Evolutionary conservation across 176 grass and related monocot genomes (phyloP), one percentile per base, ranked within the genome.

Genomic region (Oryza coarctata): DNA sequence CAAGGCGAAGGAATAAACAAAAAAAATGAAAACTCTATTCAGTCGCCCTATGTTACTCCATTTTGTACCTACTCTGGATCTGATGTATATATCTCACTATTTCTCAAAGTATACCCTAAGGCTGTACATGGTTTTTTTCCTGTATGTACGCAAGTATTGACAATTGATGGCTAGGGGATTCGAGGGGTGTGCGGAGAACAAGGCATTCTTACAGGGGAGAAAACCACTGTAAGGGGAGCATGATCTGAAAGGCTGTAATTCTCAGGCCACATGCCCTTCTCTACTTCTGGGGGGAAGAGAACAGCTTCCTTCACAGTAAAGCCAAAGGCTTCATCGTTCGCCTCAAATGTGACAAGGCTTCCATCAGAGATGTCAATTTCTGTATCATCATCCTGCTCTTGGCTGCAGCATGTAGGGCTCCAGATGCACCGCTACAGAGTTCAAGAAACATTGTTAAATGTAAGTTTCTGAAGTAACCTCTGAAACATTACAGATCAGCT

Each of bases 201-300:
- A 62, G 86, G 81, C 75, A 97, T 78, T 84, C 73, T 92, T 80
- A 90, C 65, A 71, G 94, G 92, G 14, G 86, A 94, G 75, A 97
- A 97, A 41, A 94, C 90, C 20, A 94, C 94, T 13, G 94, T 97
- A 22, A 97, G 86, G 4, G 94, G 94, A 0, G 94, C 94, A 65
- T 97, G 94, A 73, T 97, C 94, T 18, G 94, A 97, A 39, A 97
- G 94, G 77, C 79, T 94, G 47, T 97, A 97, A 49, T 94, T 88
- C 75, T 97, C 89, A 9, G 91, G 92, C 91, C 94, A 97, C 82
- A 80, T 92, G 78, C 94, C 92, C 85, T 86, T 94, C 72, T 94
- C 92, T 50, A 92, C 92, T 68, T 97, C 94, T 17, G 92, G 94
- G 12, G 94, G 92, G 50, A 94, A 97, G 62, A 97, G 83, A 70